Base-by-base conservation (phyloP, 1,139 yeast genomes). In the Lodderomyces oxycetoniae region DNA sequence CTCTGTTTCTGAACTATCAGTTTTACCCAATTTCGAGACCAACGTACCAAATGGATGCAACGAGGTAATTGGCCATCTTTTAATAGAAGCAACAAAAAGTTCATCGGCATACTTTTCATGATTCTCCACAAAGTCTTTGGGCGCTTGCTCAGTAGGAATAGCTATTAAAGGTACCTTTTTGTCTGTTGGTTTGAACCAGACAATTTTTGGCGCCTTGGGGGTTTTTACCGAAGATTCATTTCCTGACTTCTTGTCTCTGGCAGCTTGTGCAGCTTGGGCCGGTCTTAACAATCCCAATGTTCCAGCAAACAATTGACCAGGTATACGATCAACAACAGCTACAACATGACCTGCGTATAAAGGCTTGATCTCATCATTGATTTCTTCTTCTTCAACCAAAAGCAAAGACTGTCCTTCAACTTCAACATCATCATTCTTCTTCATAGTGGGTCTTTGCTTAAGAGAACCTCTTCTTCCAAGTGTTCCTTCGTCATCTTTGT, bases 61-160 rank as follows among this genome's bases (percentile, higher is more conserved):
- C 0, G 97, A 89, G 13, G 98, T 91, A 59, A 91, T 91, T 55
- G 98, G 98, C 98, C 98, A 91, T 60, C 98, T 81, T 57, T 91
- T 91, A 50, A 91, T 91, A 3, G 95, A 84, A 0, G 97, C 97
- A 42, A 91, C 93, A 53, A 91, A 91, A 35, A 88, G 65, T 49
- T 82, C 85, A 53, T 86, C 79, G 0, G 86, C 71, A 49, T 91
- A 91, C 35, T 69, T 72, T 39, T 85, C 95, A 46, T 88, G 95
- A 49, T 88, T 87, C 45, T 88, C 96, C 28, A 91, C 93, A 61
- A 91, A 89, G 57, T 91, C 97, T 41, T 75, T 77, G 24, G 98
- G 98, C 0, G 96, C 98, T 57, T 91, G 96, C 53, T 91, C 98
- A 2, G 97, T 91, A 28, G 98, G 98, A 46, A 91, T 91, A 10